Evolutionary conservation across 495 filamentous ascomycete species (phyloP).

Genomic region (Extremus antarcticus): DNA sequence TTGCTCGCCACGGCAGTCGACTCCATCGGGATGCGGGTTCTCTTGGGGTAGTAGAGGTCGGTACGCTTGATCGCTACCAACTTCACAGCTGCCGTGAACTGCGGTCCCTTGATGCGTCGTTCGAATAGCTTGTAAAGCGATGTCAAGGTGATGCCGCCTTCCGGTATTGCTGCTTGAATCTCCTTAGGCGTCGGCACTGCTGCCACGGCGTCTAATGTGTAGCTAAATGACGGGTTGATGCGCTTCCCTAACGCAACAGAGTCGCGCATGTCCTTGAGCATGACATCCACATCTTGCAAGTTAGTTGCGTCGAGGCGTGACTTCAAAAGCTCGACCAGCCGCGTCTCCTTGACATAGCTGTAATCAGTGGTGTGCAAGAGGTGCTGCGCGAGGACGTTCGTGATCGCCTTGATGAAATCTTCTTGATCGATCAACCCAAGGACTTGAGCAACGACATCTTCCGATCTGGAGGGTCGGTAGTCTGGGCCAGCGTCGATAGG

Average conservation of each 20-base stretch:
- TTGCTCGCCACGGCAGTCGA: not conserved
- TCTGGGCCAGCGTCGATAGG: conserved; percentile 87
- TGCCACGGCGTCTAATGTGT: conserved; percentile 34
- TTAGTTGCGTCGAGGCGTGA: conserved; percentile 74
- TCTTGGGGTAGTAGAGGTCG: conserved; percentile 13
- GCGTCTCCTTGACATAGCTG: conserved; percentile 63
- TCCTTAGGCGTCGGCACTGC: conserved; percentile 36
- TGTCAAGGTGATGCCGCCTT: conserved; percentile 25
- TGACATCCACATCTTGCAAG: conserved; percentile 87
- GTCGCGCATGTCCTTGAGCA: conserved; percentile 89
- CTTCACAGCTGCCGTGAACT: conserved; percentile 12
- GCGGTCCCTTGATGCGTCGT: conserved; percentile 3
- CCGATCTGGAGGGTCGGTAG: conserved; percentile 75
- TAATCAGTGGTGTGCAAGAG: conserved; percentile 56
- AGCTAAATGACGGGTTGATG: conserved; percentile 28
- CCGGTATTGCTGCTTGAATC: conserved; percentile 24
- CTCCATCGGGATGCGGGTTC: conserved; percentile 5
- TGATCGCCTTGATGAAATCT: conserved; percentile 90
- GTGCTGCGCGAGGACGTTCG: conserved; percentile 69
- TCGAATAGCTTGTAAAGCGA: conserved; percentile 5
- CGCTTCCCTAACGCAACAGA: conserved; percentile 42
- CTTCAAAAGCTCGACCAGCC: conserved; percentile 80
- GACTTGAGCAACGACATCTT: conserved; percentile 85
- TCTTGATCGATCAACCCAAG: conserved; percentile 78
- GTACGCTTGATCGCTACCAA: conserved; percentile 11